Base-by-base conservation (phyloP, 148 eudicot genomes). In the Rhododendron molle region DNA sequence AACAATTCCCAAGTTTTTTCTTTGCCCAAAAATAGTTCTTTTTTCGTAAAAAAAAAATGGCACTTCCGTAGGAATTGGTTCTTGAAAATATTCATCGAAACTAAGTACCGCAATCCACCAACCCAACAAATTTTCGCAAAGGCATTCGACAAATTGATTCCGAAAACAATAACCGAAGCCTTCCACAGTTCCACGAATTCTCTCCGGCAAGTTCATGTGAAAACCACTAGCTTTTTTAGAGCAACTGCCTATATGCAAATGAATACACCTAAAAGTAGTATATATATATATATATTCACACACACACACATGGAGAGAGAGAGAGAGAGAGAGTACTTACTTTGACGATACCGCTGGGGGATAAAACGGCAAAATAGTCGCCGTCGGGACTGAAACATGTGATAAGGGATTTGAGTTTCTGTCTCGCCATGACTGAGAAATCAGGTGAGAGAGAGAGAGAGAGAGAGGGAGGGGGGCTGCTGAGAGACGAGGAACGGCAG, bases 331-430 rank as follows among this genome's bases (percentile, higher is more conserved):
- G 36, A 36, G 73, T 40, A 56, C 67, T 83, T 87, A 89, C 91
- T 73, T 85, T 89, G 79, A 89, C 82, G 58, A 38, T 43, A 30
- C 83, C 83, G 20, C 76, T n/a, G 4, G 88, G 60, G 11, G 77
- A 80, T 60, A 87, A 44, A 26, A 73, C n/a, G 76, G 86, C 86
- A 80, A 89, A 85, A 43, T 78, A 82, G 60, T 85, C 88, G 80
- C 88, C 88, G 38, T 83, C 85, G 13, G 87, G 85, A 74, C 83
- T 87, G 80, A 89, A 89, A 56, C 83, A 78, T 21, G 91, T 83
- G 30, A 87, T 21, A 1, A 83, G 74, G 30, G 91, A 58, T 71
- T 87, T 82, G 8, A 56, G 40, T 50, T 85, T 89, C n/a, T 49
- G 84, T 62, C 78, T 89, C 52, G 86, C 86, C 91, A 89, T 89